These are phyloP conservation scores for Hypsizygus marmoreus DNA, from an alignment of 768 basidiomycete species.

Conservation along the genomic window DNA sequence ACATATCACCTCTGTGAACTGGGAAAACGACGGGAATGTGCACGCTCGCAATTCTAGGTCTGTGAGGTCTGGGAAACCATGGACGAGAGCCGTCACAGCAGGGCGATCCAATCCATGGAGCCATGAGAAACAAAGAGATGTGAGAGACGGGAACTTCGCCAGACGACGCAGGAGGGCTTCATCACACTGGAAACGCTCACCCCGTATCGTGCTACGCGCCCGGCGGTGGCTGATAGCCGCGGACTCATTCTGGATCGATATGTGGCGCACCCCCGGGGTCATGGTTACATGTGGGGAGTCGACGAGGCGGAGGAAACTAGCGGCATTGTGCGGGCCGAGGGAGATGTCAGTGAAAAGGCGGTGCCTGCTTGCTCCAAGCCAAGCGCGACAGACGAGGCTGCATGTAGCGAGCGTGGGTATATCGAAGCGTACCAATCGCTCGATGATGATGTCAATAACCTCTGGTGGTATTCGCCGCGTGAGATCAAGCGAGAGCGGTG, in stretches of 20 bases:
- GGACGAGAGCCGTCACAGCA: conserved; percentile 7
- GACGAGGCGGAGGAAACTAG: background rate
- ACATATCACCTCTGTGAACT: conserved; percentile 21
- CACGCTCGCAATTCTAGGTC: conserved; percentile 27
- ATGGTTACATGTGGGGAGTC: conserved; percentile 4
- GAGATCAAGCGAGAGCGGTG: too few relatives aligned
- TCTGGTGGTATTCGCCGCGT: conserved; percentile 2
- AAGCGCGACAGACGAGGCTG: conserved; percentile 10
- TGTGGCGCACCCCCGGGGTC: background rate
- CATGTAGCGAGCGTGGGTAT: conserved; percentile 2
- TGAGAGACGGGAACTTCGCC: conserved; percentile 16
- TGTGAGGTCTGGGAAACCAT: conserved; percentile 20
- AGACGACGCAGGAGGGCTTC: conserved; percentile 9
- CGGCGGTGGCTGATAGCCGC: too few relatives aligned
- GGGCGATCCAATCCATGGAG: conserved; percentile 15
- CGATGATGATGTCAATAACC: conserved; percentile 8
- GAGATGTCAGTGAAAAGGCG: conserved; percentile 9
- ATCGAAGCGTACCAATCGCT: conserved; percentile 9
- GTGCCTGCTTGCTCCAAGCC: conserved; percentile 12
- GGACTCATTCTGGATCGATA: too few relatives aligned
- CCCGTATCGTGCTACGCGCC: too few relatives aligned
- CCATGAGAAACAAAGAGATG: conserved; percentile 19
- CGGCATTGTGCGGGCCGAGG: conserved; percentile 3
- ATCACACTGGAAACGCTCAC: too few relatives aligned
- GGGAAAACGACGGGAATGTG: conserved; percentile 22